Evolutionary conservation across 31 red algal species (phyloP), one percentile per base, ranked within the genome.

Genomic region (Porphyra umbilicalis): DNA sequence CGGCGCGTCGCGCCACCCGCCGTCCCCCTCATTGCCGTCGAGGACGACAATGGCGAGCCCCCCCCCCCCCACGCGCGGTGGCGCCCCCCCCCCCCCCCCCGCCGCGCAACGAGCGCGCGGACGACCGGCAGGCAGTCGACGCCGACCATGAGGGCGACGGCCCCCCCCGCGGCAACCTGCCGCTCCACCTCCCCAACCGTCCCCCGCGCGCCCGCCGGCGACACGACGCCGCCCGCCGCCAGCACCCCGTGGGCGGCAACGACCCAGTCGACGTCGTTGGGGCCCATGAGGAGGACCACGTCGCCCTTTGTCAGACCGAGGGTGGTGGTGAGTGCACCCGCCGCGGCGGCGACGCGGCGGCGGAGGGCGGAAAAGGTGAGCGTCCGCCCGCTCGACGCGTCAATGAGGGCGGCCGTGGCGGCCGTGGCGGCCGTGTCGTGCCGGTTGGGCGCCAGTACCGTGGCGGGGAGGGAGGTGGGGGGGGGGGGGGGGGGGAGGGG

Each of bases 241-340:
- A n/a, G 80, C 14, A 82, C 77, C 35, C 34, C 84, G 77, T 79
- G 77, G 6, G 79, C 80, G 13, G 37, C 84, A 15, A 86, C 36
- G 75, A 74, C 84, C 75, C 79, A 86, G 33, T 82, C 78, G 9
- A 74, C 13, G 38, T 13, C 33, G 31, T 86, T 86, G 36, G 84
- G 84, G 3, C 33, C 79, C 36, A 81, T 44, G 35, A 81, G 57
- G 25, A 71, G 57, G 25, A n/a, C 57, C 57, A 25, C 11, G 16
- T 71, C 57, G 13, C 57, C 57, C 57, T 71, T 71, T 18, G 57
- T 29, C 18, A 71, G 20, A 4, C 57, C 57, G 13, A 71, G 0
- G 3, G 2, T 2, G 13, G 1, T 29, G 0, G 7, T 71, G 13
- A 16, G 25, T 29, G 20, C 57, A 18, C 25, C 57, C 20, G 57